Evolutionary conservation across 208 protist species (phyloP).

Genomic region (Trypanosoma platydactyli): DNA sequence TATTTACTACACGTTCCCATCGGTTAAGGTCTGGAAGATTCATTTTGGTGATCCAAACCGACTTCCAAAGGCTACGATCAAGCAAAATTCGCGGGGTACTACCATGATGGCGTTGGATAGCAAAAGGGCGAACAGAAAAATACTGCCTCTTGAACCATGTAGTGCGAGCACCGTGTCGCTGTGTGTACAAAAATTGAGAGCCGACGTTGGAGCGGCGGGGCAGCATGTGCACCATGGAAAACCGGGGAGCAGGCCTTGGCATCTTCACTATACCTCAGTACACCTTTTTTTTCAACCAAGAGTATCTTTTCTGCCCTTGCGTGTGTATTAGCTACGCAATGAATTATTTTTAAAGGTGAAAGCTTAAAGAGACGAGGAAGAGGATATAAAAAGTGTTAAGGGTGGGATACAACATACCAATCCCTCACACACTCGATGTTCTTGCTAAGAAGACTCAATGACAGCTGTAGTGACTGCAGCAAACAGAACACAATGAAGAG

Average conservation of each 20-base stretch:
- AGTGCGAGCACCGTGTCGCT: conserved; percentile 71
- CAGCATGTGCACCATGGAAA: conserved; percentile 33
- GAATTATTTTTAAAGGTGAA: too few species aligned
- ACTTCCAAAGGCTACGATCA: conserved; percentile 77
- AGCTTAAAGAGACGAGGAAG: background rate
- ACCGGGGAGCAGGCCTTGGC: conserved; percentile 49
- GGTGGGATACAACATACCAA: too few species aligned
- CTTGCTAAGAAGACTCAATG: too few species aligned
- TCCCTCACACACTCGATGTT: too few species aligned
- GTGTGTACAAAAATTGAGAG: conserved; percentile 76
- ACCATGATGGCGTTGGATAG: conserved; percentile 59
- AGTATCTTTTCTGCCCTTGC: too few species aligned
- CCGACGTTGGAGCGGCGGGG: conserved; percentile 81
- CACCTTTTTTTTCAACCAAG: background rate
- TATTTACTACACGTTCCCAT: conserved; percentile 91
- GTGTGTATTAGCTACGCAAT: too few species aligned
- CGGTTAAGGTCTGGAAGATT: conserved; percentile 84
- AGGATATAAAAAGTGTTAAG: background rate
- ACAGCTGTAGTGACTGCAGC: conserved; percentile 11
- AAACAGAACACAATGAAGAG: conserved; percentile 22
- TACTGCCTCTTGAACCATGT: conserved; percentile 82
- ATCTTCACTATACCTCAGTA: conserved; percentile 12
- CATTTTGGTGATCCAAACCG: conserved; percentile 62
- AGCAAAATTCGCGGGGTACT: conserved; percentile 83
- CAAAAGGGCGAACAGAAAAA: conserved; percentile 78